Evolutionary conservation across 306 rosid species (phyloP), one percentile per base, ranked within the genome.

Genomic region (Trichosanthes cucumerina): DNA sequence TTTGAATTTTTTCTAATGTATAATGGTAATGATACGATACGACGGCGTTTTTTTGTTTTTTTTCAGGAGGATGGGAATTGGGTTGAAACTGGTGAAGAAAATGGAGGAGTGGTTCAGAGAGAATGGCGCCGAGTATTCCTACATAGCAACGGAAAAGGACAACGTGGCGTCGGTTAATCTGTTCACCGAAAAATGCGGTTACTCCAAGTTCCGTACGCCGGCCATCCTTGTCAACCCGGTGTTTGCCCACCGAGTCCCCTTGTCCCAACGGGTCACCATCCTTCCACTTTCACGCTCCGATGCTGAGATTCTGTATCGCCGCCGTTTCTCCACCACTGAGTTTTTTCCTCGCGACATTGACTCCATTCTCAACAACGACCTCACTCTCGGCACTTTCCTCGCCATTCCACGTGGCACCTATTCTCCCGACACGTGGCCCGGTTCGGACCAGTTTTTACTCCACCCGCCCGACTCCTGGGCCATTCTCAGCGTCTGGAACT

Each of bases 261-360:
- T 91, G 14, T 84, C 93, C 0, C 7, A 73, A 6, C 79, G 79
- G 5, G 96, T 87, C 75, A 79, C 80, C 3, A 58, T 95, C 84
- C 83, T 95, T 24, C 71, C n/a, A 0, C 92, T 95, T 43, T 10
- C 72, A 18, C 84, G 91, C 19, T 59, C 82, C 15, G 93, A 95
- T 34, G 97, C 99, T 2, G 96, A 91, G 81, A 7, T 54, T 3
- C 85, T 95, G 70, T 95, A 95, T 84, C 97, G 97, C 59, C 58
- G 80, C 24, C 92, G 93, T 0, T 92, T 89, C 80, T 52, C 97
- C 79, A 95, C 97, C 68, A 88, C 87, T 19, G 99, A 95, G 81
- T 95, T 95, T 68, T 95, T 92, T 83, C 99, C 99, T 6, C 96
- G 93, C 46, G 99, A 95, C 85, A 87, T 95, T 74, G 99, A 92